These are phyloP conservation scores for Podospora pseudopauciseta DNA, from an alignment of 495 filamentous ascomycete species.

Conservation along the genomic window DNA sequence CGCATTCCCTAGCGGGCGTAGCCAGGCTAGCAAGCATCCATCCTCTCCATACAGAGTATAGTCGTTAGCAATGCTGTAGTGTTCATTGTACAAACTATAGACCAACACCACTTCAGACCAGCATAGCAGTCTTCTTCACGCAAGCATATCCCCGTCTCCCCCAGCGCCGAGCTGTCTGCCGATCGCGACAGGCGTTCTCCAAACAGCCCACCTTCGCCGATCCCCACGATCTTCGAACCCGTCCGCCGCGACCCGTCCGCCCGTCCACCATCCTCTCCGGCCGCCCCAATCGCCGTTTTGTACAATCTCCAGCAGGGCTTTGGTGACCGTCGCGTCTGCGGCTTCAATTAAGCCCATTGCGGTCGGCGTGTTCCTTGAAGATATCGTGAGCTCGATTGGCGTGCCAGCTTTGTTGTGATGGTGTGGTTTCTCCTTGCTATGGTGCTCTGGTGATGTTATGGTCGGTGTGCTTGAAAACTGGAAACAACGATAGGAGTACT, in stretches of 20 bases:
- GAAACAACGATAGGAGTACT: background rate
- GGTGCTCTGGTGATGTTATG: background rate
- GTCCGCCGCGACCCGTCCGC: conserved; percentile 4
- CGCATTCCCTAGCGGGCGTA: background rate
- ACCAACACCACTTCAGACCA: background rate
- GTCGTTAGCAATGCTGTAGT: background rate
- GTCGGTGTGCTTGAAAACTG: background rate
- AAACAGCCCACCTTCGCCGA: background rate
- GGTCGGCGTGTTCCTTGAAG: background rate
- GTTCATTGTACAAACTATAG: background rate
- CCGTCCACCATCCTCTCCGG: background rate
- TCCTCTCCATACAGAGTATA: background rate
- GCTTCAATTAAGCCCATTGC: background rate
- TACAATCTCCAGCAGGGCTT: background rate
- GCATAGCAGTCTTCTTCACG: background rate
- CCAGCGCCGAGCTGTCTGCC: background rate
- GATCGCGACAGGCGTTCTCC: background rate
- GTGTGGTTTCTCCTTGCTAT: background rate
- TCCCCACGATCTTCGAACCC: background rate
- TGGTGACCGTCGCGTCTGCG: background rate
- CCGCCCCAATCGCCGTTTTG: background rate
- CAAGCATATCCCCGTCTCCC: background rate
- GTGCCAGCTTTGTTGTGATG: background rate
- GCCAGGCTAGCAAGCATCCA: background rate
- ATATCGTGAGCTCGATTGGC: background rate